Conservation (phyloP, 1,139 yeast species). For the Yamadazyma pseudoaaseri region DNA sequence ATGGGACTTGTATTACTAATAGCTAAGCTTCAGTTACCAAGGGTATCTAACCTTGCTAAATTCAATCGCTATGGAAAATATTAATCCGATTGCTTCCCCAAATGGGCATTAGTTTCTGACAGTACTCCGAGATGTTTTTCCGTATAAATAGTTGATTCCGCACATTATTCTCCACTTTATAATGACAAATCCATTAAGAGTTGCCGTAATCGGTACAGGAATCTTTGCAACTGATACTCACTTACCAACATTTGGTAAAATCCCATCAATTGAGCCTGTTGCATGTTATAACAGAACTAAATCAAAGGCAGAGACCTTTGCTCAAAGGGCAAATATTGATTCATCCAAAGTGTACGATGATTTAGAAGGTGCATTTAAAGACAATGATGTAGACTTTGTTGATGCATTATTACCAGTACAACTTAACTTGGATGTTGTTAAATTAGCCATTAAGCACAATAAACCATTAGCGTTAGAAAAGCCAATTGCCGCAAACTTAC, state of each 20-base stretch:
- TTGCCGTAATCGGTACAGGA: conserved; percentile 88
- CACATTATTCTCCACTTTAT: background rate
- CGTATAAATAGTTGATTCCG: background rate
- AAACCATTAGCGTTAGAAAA: conserved; percentile 84
- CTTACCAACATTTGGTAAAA: conserved; percentile 64
- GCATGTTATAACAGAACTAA: conserved; percentile 83
- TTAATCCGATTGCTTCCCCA: too few relatives aligned
- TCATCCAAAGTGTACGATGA: conserved; percentile 56
- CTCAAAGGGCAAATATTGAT: conserved; percentile 57
- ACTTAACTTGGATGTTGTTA: conserved; percentile 64
- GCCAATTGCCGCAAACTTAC: conserved; percentile 84
- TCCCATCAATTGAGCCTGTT: conserved; percentile 29
- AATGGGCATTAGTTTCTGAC: too few relatives aligned
- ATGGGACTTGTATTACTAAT: too few relatives aligned
- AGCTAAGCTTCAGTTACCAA: too few relatives aligned
- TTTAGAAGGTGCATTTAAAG: conserved; percentile 63
- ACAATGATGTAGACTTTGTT: conserved; percentile 64
- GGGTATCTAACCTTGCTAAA: too few relatives aligned
- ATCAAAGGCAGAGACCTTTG: conserved; percentile 77
- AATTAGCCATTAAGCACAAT: conserved; percentile 62
- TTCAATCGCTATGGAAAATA: too few relatives aligned
- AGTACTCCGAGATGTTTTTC: too few relatives aligned
- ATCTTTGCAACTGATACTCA: conserved; percentile 85
- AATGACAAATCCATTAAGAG: too few relatives aligned
- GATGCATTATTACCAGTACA: conserved; percentile 90